Conservation (phyloP, 2,329 filamentous ascomycete genomes). For the Fusarium udum region DNA sequence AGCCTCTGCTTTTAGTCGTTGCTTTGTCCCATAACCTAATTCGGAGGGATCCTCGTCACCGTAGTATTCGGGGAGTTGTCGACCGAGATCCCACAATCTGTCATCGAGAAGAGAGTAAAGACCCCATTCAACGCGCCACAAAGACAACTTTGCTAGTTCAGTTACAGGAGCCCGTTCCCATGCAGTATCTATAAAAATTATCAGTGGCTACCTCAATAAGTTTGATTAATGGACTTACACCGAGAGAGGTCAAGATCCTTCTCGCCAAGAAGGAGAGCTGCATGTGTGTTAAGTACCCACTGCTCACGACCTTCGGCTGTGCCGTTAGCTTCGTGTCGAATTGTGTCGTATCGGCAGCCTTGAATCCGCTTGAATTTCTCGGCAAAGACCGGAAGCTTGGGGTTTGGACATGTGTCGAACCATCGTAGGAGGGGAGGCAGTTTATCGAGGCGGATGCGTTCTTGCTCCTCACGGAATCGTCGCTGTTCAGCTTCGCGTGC, state of each 20-base stretch:
- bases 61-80: slow-evolving; percentile 63
- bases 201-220: slow-evolving; percentile 1
- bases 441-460: slow-evolving; percentile 63
- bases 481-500: slow-evolving; percentile 62
- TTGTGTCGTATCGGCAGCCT: slow-evolving; percentile 72
- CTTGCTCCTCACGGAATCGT: slow-evolving; percentile 63
- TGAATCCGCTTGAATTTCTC: slow-evolving; percentile 65
- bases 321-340: slow-evolving; percentile 62
- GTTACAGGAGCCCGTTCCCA: slow-evolving; percentile 67
- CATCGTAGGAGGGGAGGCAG: slow-evolving; percentile 69
- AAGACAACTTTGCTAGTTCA: slow-evolving; percentile 62
- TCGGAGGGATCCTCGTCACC: slow-evolving; percentile 55
- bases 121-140: slow-evolving; percentile 68
- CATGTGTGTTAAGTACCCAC: slow-evolving; percentile 73
- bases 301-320: slow-evolving; percentile 68
- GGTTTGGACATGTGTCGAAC: slow-evolving; percentile 64
- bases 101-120: slow-evolving; percentile 64
- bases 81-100: slow-evolving; percentile 62
- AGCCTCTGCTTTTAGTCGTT: slow-evolving; percentile 59
- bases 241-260: slow-evolving; percentile 68
- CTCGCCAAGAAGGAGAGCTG: slow-evolving; percentile 70
- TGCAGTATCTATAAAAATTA: slow-evolving; percentile 59
- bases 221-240: slow-evolving; percentile 61
- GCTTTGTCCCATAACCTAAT: slow-evolving; percentile 55
- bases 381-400: slow-evolving; percentile 61